Base-by-base conservation (phyloP, 768 basidiomycete species). In the Heimioporus sp. region DNA sequence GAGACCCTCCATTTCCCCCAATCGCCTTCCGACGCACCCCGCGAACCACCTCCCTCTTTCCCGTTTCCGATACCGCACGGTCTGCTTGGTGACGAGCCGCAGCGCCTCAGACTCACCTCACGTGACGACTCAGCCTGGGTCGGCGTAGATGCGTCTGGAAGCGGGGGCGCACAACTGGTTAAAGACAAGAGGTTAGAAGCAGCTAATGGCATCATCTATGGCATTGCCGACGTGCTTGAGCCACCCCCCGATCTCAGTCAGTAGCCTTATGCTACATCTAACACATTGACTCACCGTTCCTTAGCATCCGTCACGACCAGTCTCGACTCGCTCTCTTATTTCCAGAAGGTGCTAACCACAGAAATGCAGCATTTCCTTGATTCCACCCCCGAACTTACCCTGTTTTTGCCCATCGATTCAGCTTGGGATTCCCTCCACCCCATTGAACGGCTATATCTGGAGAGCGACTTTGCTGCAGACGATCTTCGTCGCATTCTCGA, bases 21-120 rank as follows among this genome's bases (percentile, higher is more conserved):
- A 28, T 70, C 69, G 36, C 72, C 74, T 4, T 59, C 77, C n/a
- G 79, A 85, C 43, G 76, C 80, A n/a, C 74, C 86, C 0, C 73
- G 67, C 24, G 76, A 84, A 35, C 88, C 88, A 12, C 87, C 87
- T 9, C 76, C 75, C 59, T 84, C 90, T 6, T 91, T 93, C 6
- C 96, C 92, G 91, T 77, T 96, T 66, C 92, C 93, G 6, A 62
- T 81, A 52, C 90, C 87, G 2, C 86, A 85, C 24, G 93, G 95
- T 21, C 79, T 89, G 8, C 79, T 99, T 10, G 90, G 88, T 12
- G 78, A 82, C 19, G 76, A 89, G 51, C 83, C 93, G 7, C 97
- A 99, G 74, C 80, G 86, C 50, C 71, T 99, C 48, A 77, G 94
- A 31, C 62, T 88, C 5, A 68, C 82, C 32, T 70, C 76, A 46